A percentile compares a stretch with the other conserved stretches of the same genome.
Evolutionary conservation across 2,329 filamentous ascomycete species (phyloP).

Genomic region (Sordariomycetes sp.): DNA sequence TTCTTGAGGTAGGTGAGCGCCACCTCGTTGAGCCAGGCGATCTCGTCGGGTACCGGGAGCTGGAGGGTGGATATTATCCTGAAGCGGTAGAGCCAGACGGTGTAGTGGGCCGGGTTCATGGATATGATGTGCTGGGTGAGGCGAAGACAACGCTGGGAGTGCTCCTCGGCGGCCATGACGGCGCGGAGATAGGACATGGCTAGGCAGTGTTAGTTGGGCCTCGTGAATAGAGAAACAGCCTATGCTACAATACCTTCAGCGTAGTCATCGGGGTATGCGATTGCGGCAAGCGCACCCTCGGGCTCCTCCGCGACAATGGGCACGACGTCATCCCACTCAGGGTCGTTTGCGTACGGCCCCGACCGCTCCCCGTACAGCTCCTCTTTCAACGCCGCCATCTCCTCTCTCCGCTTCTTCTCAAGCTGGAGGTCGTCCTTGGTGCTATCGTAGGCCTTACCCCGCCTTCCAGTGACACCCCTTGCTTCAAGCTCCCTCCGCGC

Average conservation of each 20-base stretch:
- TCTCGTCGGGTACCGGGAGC: slow-evolving; percentile 57
- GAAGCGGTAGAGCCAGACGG: slow-evolving; percentile 93
- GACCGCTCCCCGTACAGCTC: slow-evolving; percentile 43
- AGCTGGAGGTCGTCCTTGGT: slow-evolving; percentile 28
- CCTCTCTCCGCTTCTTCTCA: slow-evolving; percentile 34
- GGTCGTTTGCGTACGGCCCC: slow-evolving; percentile 50
- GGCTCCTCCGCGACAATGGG: slow-evolving; percentile 81
- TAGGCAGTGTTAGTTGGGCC: slow-evolving; percentile 14
- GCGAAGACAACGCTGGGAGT: slow-evolving; percentile 64
- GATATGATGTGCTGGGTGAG: slow-evolving; percentile 84
- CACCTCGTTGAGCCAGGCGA: slow-evolving; percentile 77
- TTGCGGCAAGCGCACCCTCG: slow-evolving; percentile 75
- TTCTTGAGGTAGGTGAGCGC: slow-evolving; percentile 85
- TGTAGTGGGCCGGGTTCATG: slow-evolving; percentile 96
- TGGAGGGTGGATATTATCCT: slow-evolving; percentile 60
- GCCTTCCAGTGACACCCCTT: slow-evolving; percentile 7
- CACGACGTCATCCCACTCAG: slow-evolving; percentile 72
- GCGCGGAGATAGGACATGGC: slow-evolving; percentile 89
- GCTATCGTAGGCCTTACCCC: slow-evolving; percentile 10
- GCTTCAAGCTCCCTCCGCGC: slow-evolving; percentile 21
- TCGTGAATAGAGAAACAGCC: neutral
- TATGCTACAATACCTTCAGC: slow-evolving; percentile 48
- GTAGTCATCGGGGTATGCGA: slow-evolving; percentile 85
- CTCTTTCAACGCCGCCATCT: slow-evolving; percentile 38
- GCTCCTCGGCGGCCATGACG: slow-evolving; percentile 81